Evolutionary conservation across 192 early-diverging fungal species (phyloP).

Genomic region (Rhizophagus clarus): DNA sequence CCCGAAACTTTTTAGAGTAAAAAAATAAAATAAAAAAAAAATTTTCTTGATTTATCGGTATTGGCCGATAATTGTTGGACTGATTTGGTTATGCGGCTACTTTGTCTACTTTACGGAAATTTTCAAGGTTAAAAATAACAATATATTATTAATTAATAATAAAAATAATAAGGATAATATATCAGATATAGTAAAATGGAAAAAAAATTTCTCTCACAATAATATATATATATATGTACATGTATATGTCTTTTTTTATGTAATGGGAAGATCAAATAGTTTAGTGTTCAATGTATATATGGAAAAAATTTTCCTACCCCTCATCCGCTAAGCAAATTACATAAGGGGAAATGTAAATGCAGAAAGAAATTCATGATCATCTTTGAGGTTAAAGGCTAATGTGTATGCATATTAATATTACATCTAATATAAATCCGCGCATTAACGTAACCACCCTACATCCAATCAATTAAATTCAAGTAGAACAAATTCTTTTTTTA

Average conservation of each 20-base stretch:
- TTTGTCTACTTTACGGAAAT: neutral
- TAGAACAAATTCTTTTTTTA: too few species aligned
- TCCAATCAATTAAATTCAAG: too few species aligned
- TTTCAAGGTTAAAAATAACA: neutral
- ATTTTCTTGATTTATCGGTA: neutral
- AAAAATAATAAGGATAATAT: too few species aligned
- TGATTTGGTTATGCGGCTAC: conserved; percentile 1
- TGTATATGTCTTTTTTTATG: neutral
- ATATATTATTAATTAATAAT: neutral
- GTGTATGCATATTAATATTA: neutral
- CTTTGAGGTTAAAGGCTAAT: neutral
- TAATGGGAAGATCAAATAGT: neutral
- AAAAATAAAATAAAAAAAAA: neutral
- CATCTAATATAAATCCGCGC: neutral
- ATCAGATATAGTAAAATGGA: too few species aligned
- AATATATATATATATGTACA: neutral
- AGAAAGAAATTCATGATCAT: neutral
- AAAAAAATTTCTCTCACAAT: neutral
- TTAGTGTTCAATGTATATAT: neutral
- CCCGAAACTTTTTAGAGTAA: neutral
- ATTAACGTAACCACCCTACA: neutral
- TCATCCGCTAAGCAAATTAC: neutral
- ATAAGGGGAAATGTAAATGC: neutral
- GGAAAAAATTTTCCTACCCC: neutral
- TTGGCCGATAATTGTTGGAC: conserved; percentile 3